Base-by-base conservation (phyloP, 2,329 filamentous ascomycete species). In the Diaporthe humulicola region DNA sequence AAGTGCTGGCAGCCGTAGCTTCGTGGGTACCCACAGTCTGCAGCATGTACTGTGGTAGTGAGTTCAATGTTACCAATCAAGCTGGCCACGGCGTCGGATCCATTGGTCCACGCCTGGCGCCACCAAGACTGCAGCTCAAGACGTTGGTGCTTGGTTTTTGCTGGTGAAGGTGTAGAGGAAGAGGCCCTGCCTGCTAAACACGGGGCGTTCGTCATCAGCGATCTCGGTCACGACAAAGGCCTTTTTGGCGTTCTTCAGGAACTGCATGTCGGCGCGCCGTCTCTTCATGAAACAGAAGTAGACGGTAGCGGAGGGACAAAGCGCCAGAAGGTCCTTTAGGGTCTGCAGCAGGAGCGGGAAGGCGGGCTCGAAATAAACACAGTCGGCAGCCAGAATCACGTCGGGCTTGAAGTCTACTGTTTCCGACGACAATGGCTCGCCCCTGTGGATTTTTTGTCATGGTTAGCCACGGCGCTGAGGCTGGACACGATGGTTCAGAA, bases 281-380 rank as follows among this genome's bases (percentile, higher is more conserved):
- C 97, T 89, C 86, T 95, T 96, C 88, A 98, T 98, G 88, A 97
- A 98, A 86, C 96, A 98, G 85, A 99, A 98, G 83, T 91, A 93
- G 61, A 93, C 83, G 14, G 88, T 86, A 15, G 90, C 89, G 57
- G 87, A 83, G 30, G 93, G 93, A 82, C 93, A 95, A 57, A 95
- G 89, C 22, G 90, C 89, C 77, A 98, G 87, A 64, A 98, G 87
- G 77, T 94, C 91, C 75, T 90, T 87, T 77, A 98, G 86, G 8
- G 96, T 98, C 77, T 91, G 86, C 81, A 97, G 89, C 61, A 99
- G 89, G 45, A 98, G 87, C 40, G 96, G 96, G 81, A 98, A 98
- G 1, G 97, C 95, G 3, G 96, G 95, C 84, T 98, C 97, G 83
- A 98, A 98, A 86, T 98, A 99, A 66, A 98, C 95, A 84, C 96